phyloP scores from a whole-genome alignment of 306 rosid genomes.

The Vachellia collinsii region DNA sequence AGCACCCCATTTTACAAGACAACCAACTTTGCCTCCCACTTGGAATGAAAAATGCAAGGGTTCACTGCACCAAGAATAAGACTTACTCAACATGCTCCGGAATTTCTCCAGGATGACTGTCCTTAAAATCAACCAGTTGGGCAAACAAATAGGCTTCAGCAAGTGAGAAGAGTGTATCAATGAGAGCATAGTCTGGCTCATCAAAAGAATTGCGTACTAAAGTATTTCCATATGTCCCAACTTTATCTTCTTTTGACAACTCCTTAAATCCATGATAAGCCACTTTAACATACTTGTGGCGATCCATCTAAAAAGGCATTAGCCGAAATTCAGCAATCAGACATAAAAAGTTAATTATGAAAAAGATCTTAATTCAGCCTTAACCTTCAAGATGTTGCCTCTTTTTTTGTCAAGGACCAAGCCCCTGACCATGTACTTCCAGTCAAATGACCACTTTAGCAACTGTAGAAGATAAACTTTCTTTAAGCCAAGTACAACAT shows the following conservation, averaged over 20 bases:
- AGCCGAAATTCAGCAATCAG: conserved; percentile 37
- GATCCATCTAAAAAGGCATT: conserved; percentile 74
- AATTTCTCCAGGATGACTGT: conserved; percentile 64
- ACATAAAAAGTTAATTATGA: neutral
- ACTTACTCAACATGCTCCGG: conserved; percentile 73
- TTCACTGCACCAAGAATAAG: conserved; percentile 21
- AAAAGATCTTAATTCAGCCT: conserved; percentile 26
- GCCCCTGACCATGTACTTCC: conserved; percentile 99
- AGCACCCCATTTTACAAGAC: neutral
- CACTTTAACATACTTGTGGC: conserved; percentile 98
- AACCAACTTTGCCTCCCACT: neutral
- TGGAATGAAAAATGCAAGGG: conserved; percentile 15
- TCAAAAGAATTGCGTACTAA: conserved; percentile 88
- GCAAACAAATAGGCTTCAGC: conserved; percentile 99
- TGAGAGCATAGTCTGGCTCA: conserved; percentile 91
- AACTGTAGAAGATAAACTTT: conserved; percentile 56
- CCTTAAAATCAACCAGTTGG: conserved; percentile 86
- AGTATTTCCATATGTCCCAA: conserved; percentile 85
- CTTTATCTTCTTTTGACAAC: conserved; percentile 92
- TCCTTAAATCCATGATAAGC: conserved; percentile 97
- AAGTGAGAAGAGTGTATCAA: conserved; percentile 93
- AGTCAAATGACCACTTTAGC: conserved; percentile 83
- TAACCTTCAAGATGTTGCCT: conserved; percentile 97
- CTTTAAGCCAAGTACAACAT: conserved; percentile 37
- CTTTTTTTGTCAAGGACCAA: conserved; percentile 96